Base-by-base conservation (phyloP, 495 filamentous ascomycete genomes). In the Trichoderma erinaceum region DNA sequence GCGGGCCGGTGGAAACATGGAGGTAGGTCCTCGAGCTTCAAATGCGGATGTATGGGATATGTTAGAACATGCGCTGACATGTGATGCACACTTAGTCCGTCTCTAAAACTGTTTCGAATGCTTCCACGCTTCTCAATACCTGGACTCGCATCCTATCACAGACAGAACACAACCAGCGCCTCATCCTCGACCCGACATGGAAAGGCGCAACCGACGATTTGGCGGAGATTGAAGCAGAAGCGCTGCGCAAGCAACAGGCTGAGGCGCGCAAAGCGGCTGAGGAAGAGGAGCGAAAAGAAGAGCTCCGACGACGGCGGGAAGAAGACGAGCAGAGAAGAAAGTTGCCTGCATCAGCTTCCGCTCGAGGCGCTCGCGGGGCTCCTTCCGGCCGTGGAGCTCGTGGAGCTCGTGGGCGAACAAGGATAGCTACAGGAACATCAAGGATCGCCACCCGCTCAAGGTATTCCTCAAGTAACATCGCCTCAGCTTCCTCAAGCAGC, bases 71-170 rank as follows among this genome's bases (percentile, higher is more conserved):
- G 27, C 38, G 64, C 71, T 65, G 13, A 63, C 43, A 12, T 16
- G 50, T 11, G 29, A 64, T 69, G 50, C 63, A 38, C 35, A 38
- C 35, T 65, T 52, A 95, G 89, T 95, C 91, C 15, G 93, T 99
- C 15, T 90, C 90, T 52, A 83, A 85, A 65, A 97, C 95, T 4
- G 91, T 97, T 32, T 81, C 85, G 66, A 92, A 91, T 58, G 92
- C 94, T n/a, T 93, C 92, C 44, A 92, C 91, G 0, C 86, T 99
- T n/a, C 85, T 99, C 44, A 92, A 93, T 71, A 95, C 95, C 32
- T 99, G 93, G 93, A 96, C 92, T 56, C 88, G 92, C 67, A 97
- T 98, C 70, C 85, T 99, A 5, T 93, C 90, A 27, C 95, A 97
- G 75, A 97, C 95, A 0, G 95, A 99, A 78, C 93, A 99, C 76